Base-by-base conservation (phyloP, 345 rosid species). In the Reutealis trisperma region DNA sequence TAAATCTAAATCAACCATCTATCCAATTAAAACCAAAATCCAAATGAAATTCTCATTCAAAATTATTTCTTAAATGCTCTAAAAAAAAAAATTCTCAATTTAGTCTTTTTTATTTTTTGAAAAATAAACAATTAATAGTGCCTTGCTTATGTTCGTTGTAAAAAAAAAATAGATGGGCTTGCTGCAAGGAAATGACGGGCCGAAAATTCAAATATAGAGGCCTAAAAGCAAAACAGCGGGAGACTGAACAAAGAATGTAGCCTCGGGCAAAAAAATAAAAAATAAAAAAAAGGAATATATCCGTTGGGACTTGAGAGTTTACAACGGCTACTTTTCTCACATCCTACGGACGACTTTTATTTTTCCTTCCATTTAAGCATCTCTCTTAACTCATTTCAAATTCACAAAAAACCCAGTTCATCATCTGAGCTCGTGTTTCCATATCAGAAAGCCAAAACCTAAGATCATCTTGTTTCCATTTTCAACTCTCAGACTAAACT, bases 321-420 rank as follows among this genome's bases (percentile, higher is more conserved):
- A 21, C 45, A 78, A 78, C 81, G 81, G 81, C 77, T 78, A 78
- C 16, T 71, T 72, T 51, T 63, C 18, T 63, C n/a, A 9, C 34
- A 41, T 47, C 59, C 14, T 14, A 13, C 12, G 12, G 25, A 3
- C 6, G 51, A 22, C 0, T 57, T 15, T 63, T 45, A n/a, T 25
- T 19, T 47, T 51, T 61, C 18, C 9, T 61, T 60, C 63, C 67
- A 45, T 67, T 76, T 58, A 76, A 47, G 57, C 25, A 61, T 47
- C 67, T 6, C 55, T 6, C 57, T 55, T 52, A 25, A 65, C 41
- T 47, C 61, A 54, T 30, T 74, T 62, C 25, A 21, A 62, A 45
- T 25, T 63, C 61, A 62, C 44, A 47, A 49, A 44, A 42, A 44
- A 18, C 16, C 70, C 16, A 55, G 37, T 57, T 51, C 74, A 47